phyloP scores from a whole-genome alignment of 2,329 filamentous ascomycete species.

The Coniochaeta prunicola region DNA sequence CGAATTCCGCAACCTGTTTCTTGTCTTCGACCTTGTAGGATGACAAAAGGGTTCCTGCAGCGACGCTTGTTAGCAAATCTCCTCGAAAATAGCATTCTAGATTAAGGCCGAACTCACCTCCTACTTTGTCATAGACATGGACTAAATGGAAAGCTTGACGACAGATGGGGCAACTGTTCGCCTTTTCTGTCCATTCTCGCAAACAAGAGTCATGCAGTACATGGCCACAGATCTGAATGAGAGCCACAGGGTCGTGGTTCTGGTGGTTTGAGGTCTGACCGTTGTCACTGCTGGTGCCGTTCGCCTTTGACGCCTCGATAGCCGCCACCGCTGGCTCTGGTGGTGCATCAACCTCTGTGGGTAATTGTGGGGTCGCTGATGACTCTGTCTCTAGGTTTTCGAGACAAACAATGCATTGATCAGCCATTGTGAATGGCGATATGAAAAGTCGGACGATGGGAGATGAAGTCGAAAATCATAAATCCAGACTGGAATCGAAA shows the following conservation, averaged over 20 bases:
- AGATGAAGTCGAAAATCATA: conserved; percentile 31
- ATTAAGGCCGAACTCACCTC: conserved; percentile 53
- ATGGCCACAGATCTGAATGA: conserved; percentile 75
- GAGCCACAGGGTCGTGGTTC: conserved; percentile 35
- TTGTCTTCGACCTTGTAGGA: conserved; percentile 68
- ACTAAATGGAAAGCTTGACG: conserved; percentile 86
- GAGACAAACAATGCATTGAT: conserved; percentile 65
- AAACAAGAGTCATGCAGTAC: conserved; percentile 89
- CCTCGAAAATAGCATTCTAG: background rate
- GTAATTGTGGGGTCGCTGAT: conserved; percentile 8
- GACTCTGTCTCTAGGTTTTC: conserved; percentile 42
- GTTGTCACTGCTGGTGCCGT: conserved; percentile 5
- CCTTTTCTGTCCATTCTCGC: conserved; percentile 89
- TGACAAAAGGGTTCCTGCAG: conserved; percentile 44
- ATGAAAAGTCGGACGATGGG: conserved; percentile 24
- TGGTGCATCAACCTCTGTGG: conserved; percentile 3
- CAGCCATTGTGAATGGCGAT: conserved; percentile 39
- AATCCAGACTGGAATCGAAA: conserved; percentile 20
- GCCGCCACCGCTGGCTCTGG: conserved; percentile 4
- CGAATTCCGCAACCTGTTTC: conserved; percentile 84
- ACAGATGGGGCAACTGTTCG: conserved; percentile 97
- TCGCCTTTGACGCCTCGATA: background rate
- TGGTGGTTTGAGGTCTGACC: conserved; percentile 12
- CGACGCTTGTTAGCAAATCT: conserved; percentile 3
- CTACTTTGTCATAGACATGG: conserved; percentile 70